phyloP scores from a whole-genome alignment of 2,329 filamentous ascomycete genomes.

The Fusarium sp. region DNA sequence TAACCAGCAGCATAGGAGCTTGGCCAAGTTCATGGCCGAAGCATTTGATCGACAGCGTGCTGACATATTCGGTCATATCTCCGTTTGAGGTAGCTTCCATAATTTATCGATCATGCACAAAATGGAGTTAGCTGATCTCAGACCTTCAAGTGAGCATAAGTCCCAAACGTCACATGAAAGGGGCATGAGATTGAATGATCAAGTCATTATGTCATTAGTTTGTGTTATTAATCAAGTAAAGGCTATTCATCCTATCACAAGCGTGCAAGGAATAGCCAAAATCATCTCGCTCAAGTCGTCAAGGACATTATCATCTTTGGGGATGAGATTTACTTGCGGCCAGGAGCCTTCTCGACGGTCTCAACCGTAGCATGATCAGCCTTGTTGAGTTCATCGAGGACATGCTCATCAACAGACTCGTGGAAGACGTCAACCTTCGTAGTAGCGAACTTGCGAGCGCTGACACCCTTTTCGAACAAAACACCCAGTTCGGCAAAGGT shows the following conservation, averaged over 20 bases:
- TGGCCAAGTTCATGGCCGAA: too few species aligned
- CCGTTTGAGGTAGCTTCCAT: not conserved
- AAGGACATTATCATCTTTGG: not conserved
- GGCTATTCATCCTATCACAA: not conserved
- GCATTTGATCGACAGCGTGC: not conserved
- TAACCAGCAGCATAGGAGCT: not conserved
- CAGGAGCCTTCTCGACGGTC: slow-evolving; percentile 16
- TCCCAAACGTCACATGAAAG: not conserved
- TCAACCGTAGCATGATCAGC: slow-evolving; percentile 30
- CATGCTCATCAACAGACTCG: slow-evolving; percentile 61
- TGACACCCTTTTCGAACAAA: slow-evolving; percentile 79
- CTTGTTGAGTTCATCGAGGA: slow-evolving; percentile 62
- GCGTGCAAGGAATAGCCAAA: not conserved
- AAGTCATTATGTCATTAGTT: slow-evolving; percentile 14
- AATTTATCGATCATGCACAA: not conserved
- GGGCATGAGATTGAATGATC: not conserved
- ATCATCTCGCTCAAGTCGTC: not conserved
- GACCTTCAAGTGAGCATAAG: not conserved
- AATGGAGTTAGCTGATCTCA: not conserved
- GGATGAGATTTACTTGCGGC: not conserved
- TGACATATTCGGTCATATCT: not conserved
- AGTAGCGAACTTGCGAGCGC: slow-evolving; percentile 78
- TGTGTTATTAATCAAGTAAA: not conserved
- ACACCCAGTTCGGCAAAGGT: slow-evolving; percentile 89
- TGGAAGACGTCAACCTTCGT: slow-evolving; percentile 69